Conservation (phyloP, 78 protist species). For the Cavenderia fasciculata region DNA sequence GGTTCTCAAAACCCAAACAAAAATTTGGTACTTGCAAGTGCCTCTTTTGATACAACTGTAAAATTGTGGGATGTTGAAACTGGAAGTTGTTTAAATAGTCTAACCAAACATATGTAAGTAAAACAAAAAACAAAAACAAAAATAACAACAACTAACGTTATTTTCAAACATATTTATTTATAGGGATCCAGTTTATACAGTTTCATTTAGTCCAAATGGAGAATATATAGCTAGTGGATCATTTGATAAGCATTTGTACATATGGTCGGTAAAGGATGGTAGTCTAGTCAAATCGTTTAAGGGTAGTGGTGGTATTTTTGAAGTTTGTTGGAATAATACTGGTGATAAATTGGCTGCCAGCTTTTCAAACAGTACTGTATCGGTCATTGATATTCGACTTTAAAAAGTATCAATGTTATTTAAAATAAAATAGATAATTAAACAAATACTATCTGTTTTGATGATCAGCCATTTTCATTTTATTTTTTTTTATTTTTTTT, state of each 20-base stretch:
- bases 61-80: constrained; percentile 84
- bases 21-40: constrained; percentile 79
- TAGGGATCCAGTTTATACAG: constrained; percentile 89
- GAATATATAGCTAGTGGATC: constrained; percentile 91
- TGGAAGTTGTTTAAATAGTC: constrained; percentile 73
- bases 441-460: too few relatives aligned
- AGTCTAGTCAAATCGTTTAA: constrained; percentile 57
- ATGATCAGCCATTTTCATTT: too few relatives aligned
- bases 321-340: constrained; percentile 88
- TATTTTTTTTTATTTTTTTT: too few relatives aligned
- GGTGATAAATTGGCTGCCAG: constrained; percentile 82
- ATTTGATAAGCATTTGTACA: constrained; percentile 73
- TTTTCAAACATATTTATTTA: not conserved
- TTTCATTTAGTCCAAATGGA: constrained; percentile 90
- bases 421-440: too few relatives aligned
- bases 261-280: constrained; percentile 91
- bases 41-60: constrained; percentile 87
- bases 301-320: constrained; percentile 91
- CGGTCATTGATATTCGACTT: constrained; percentile 76
- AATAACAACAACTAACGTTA: not conserved
- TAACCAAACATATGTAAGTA: constrained; percentile 60
- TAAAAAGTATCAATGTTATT: too few relatives aligned
- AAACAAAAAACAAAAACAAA: not conserved
- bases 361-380: constrained; percentile 67
- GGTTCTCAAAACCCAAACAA: constrained; percentile 68